phyloP scores from a whole-genome alignment of 306 rosid genomes.

The Citrullus colocynthis region DNA sequence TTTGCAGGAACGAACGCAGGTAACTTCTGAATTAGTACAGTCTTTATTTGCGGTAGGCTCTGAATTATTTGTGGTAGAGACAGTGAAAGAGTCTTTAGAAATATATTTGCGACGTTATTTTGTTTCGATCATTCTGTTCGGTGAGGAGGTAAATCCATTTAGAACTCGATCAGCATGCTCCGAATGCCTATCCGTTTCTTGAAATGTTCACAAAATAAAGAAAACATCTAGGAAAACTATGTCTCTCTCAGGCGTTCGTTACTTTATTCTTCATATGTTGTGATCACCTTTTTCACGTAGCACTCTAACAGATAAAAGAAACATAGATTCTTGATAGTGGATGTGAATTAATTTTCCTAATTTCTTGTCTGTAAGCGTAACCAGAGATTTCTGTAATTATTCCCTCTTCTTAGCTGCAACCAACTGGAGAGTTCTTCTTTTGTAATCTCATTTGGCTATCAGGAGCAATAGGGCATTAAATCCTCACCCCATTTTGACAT shows the following conservation, averaged over 20 bases:
- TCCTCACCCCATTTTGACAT: background rate
- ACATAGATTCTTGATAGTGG: background rate
- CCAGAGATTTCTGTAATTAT: background rate
- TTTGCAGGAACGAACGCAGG: background rate
- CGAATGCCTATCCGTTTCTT: too few species aligned
- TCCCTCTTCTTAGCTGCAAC: background rate
- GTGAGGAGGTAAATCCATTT: background rate
- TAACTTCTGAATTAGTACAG: background rate
- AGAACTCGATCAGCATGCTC: too few species aligned
- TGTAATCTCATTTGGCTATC: background rate
- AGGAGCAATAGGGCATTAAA: background rate
- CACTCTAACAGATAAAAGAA: background rate
- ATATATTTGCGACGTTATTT: background rate
- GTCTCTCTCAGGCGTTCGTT: too few species aligned
- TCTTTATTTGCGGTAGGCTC: background rate
- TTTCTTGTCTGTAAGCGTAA: background rate
- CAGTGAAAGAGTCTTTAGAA: background rate
- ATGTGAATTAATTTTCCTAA: background rate
- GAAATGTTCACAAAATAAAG: too few species aligned
- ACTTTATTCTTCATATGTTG: too few species aligned
- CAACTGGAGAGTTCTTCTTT: background rate
- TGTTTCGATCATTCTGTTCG: background rate
- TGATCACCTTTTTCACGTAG: too few species aligned
- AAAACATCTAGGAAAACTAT: too few species aligned
- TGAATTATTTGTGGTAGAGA: background rate